These are phyloP conservation scores for Brassica napus DNA, from an alignment of 345 rosid species.

Conservation along the genomic window DNA sequence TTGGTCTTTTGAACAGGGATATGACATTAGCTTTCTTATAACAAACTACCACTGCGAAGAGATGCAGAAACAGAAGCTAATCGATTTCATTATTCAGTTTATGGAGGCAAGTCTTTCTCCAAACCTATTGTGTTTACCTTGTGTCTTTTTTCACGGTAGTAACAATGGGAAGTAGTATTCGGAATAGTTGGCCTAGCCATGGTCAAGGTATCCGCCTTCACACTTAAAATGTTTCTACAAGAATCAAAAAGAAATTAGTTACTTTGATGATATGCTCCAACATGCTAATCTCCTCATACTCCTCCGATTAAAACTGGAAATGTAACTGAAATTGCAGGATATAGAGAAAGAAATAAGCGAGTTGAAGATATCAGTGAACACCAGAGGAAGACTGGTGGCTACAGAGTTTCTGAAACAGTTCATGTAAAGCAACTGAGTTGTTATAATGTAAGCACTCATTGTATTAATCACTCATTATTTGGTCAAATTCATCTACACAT, in stretches of 20 bases:
- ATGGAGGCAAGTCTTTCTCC: slow-evolving; percentile 79
- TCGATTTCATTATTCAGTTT: slow-evolving; percentile 94
- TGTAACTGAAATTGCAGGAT: slow-evolving; percentile 60
- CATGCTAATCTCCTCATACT: not conserved
- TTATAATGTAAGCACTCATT: slow-evolving; percentile 20
- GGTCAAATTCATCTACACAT: slow-evolving; percentile 8
- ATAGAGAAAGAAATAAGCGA: slow-evolving; percentile 94
- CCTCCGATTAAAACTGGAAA: not conserved
- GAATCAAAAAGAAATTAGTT: not conserved
- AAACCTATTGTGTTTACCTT: slow-evolving; percentile 9
- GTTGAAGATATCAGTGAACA: slow-evolving; percentile 84
- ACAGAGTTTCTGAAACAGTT: slow-evolving; percentile 93
- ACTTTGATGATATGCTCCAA: slow-evolving; percentile 3
- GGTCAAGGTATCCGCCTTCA: not conserved
- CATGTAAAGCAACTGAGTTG: slow-evolving; percentile 35
- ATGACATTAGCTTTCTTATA: slow-evolving; percentile 95
- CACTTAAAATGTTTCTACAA: not conserved
- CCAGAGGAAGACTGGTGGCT: slow-evolving; percentile 90
- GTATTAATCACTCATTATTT: slow-evolving; percentile 24
- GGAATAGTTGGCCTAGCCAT: slow-evolving; percentile 8
- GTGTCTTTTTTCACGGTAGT: not conserved
- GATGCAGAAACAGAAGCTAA: slow-evolving; percentile 95
- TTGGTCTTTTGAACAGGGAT: slow-evolving; percentile 63
- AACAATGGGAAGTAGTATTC: not conserved
- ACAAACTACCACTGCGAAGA: slow-evolving; percentile 97